Percentiles rank a stretch among this genome's conserved stretches.
phyloP scores from a whole-genome alignment of 768 basidiomycete species.

The Pleurotus cornucopiae region DNA sequence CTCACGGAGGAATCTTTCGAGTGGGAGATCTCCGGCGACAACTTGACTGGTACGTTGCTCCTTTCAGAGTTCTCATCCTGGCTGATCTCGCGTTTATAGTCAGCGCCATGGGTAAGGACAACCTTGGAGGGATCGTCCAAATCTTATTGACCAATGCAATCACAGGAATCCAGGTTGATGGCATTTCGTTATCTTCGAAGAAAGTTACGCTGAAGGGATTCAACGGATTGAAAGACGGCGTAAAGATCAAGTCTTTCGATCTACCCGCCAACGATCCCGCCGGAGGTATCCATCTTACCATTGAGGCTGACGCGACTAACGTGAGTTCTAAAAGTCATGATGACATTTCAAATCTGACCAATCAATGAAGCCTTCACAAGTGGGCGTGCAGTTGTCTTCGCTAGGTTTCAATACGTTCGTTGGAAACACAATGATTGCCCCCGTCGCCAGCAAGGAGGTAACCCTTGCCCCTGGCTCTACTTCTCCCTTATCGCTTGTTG shows the following conservation, averaged over 20 bases:
- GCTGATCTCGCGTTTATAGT: conserved; percentile 31
- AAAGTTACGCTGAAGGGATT: conserved; percentile 64
- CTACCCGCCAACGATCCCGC: conserved; percentile 66
- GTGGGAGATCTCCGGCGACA: conserved; percentile 65
- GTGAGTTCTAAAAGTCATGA: conserved; percentile 29
- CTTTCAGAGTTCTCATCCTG: background rate
- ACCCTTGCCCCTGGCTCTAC: conserved; percentile 52
- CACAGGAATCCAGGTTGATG: conserved; percentile 53
- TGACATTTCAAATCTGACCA: background rate
- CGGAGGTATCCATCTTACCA: conserved; percentile 66
- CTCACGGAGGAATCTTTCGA: conserved; percentile 63
- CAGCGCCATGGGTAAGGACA: conserved; percentile 43
- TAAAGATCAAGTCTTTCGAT: conserved; percentile 64
- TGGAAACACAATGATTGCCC: conserved; percentile 51
- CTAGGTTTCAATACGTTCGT: conserved; percentile 61
- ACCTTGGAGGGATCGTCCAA: background rate
- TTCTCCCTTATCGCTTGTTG: conserved; percentile 48
- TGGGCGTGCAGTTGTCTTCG: conserved; percentile 60
- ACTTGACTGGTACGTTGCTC: conserved; percentile 47
- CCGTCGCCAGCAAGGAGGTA: conserved; percentile 46
- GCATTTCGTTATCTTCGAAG: conserved; percentile 52
- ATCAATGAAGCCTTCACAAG: conserved; percentile 58
- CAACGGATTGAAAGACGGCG: conserved; percentile 60
- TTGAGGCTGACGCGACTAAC: conserved; percentile 56
- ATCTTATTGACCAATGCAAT: background rate